Evolutionary conservation across 2,329 filamentous ascomycete genomes (phyloP), one percentile per base, ranked within the genome.

Genomic region (Camillea tinctor): DNA sequence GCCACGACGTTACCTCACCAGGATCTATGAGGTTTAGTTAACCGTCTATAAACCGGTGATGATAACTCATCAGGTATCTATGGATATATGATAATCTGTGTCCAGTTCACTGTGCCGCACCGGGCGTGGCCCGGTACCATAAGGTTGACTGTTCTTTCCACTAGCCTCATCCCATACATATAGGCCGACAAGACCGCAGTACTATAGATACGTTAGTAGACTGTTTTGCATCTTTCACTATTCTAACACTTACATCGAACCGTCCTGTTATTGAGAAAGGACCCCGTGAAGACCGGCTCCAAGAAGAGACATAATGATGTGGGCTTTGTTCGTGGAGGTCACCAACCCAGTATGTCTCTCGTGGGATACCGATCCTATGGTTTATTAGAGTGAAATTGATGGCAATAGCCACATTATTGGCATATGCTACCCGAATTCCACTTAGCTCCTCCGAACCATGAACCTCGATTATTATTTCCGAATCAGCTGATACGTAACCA

Each of bases 171-270:
- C 52, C 4, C 44, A 26, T 50, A 58, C 19, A 54, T 51, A 58
- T 30, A 58, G 22, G 22, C 57, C 52, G 48, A 54, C 24, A n/a
- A 55, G 40, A 24, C 52, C 52, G 30, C 52, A 58, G n/a, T 58
- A 51, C 57, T 58, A 22, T 3, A 9, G 8, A 50, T 50, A n/a
- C 21, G 48, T 50, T 50, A 50, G 48, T n/a, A 50, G 21, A 50
- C 4, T 22, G 48, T 20, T 7, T 20, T 50, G 48, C n/a, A n/a
- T 50, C 19, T 22, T n/a, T 4, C n/a, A 26, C 23, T 13, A 49
- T 20, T 8, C 22, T 15, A 17, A 2, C 44, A 17, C 52, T 22
- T 55, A 54, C 57, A 44, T 58, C 52, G 22, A 58, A 55, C 13
- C 23, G 21, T 19, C 57, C 57, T 17, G 55, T 50, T 11, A 58